Conservation (phyloP, 495 filamentous ascomycete genomes). For the Aspergillus kassunensis region DNA sequence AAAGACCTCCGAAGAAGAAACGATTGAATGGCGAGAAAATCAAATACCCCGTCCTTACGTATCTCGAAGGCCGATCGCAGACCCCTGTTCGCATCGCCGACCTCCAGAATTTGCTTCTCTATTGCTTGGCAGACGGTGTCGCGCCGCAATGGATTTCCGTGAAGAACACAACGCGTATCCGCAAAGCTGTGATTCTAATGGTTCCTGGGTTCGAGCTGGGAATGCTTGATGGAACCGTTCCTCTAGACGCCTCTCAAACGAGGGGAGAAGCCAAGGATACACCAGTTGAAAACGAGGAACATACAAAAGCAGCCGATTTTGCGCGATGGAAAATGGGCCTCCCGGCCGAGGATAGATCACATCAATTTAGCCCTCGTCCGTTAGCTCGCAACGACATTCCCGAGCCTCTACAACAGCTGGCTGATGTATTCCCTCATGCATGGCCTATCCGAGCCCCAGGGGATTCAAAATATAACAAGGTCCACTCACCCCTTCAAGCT, state of each 20-base stretch:
- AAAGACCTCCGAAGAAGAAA: constrained; percentile 32
- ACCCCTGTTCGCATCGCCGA: constrained; percentile 71
- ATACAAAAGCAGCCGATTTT: constrained; percentile 31
- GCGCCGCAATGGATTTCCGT: constrained; percentile 86
- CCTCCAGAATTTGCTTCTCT: constrained; percentile 78
- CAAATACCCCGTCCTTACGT: constrained; percentile 71
- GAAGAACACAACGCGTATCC: constrained; percentile 67
- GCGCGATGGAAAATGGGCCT: constrained; percentile 42
- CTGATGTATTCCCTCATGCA: constrained; percentile 77
- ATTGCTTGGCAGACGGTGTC: constrained; percentile 79
- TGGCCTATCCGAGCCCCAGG: constrained; percentile 88
- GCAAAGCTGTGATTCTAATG: constrained; percentile 88
- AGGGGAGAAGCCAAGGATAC: constrained; percentile 14
- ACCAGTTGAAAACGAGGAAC: constrained; percentile 11
- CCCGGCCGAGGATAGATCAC: constrained; percentile 35
- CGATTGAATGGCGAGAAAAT: constrained; percentile 54
- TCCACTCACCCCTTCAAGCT: constrained; percentile 79
- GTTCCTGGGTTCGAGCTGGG: constrained; percentile 84
- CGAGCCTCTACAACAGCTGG: constrained; percentile 60
- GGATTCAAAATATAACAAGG: constrained; percentile 69
- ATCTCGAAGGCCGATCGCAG: constrained; percentile 66
- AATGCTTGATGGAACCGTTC: constrained; percentile 74
- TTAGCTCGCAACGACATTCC: constrained; percentile 61
- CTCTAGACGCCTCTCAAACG: constrained; percentile 40
- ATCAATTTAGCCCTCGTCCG: constrained; percentile 66